Conservation (phyloP, 306 rosid species). For the Clitoria ternatea region DNA sequence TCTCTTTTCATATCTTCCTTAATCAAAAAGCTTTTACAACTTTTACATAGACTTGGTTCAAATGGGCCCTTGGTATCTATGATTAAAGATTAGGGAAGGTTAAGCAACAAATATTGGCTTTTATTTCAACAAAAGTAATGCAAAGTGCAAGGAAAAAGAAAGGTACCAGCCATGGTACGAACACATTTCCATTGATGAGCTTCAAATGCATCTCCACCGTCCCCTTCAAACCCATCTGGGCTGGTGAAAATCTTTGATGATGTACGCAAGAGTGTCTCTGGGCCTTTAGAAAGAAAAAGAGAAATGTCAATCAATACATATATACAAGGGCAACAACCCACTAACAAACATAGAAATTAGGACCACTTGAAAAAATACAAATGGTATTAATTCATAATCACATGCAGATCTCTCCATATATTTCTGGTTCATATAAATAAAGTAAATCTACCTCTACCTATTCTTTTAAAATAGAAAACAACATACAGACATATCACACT, state of each 20-base stretch:
- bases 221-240: slow-evolving; percentile 57
- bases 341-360: not conserved
- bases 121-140: slow-evolving; percentile 1
- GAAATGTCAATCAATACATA: not conserved
- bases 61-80: not conserved
- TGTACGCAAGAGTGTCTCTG: slow-evolving; percentile 70
- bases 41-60: not conserved
- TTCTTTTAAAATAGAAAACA: not conserved
- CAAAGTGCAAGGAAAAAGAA: slow-evolving; percentile 15
- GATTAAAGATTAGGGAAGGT: not conserved
- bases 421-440: not conserved
- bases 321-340: not conserved
- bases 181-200: slow-evolving; percentile 86
- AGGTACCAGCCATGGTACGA: slow-evolving; percentile 73
- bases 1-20: not conserved
- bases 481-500: not conserved
- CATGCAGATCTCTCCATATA: not conserved
- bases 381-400: not conserved
- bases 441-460: not conserved
- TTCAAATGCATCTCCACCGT: slow-evolving; percentile 75
- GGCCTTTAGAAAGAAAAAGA: slow-evolving; percentile 47
- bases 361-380: not conserved
- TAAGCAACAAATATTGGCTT: slow-evolving; percentile 13
- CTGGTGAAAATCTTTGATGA: slow-evolving; percentile 44
- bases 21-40: not conserved